phyloP scores from a whole-genome alignment of 331 rosid genomes.

The Arachis monticola region DNA sequence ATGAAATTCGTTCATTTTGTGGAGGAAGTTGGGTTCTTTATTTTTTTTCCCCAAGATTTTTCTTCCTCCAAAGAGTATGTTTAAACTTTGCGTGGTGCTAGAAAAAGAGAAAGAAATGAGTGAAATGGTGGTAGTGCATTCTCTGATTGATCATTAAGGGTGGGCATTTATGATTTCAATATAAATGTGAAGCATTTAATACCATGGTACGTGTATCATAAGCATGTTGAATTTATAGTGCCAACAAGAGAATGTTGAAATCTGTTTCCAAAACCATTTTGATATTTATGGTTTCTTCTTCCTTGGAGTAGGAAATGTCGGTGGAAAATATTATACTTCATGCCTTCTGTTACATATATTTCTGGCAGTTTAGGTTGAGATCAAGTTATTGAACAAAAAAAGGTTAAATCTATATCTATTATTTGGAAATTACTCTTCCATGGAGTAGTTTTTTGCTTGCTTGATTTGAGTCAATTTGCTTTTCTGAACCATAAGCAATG shows the following conservation, averaged over 20 bases:
- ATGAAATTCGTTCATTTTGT: neutral
- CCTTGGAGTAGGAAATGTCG: slow-evolving; percentile 5
- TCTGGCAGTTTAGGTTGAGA: neutral
- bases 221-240: slow-evolving; percentile 25
- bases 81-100: too few species aligned
- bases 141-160: slow-evolving; percentile 10
- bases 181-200: slow-evolving; percentile 25
- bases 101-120: too few species aligned
- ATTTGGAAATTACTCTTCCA: neutral
- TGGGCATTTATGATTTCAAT: slow-evolving; percentile 27
- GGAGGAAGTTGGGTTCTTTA: neutral
- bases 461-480: slow-evolving; percentile 1
- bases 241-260: slow-evolving; percentile 24
- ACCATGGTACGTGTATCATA: neutral
- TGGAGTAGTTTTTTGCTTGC: slow-evolving; percentile 3
- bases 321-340: slow-evolving; percentile 1
- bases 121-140: neutral
- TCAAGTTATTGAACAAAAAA: slow-evolving; percentile 1
- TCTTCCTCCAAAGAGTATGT: too few species aligned
- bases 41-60: neutral
- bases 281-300: slow-evolving; percentile 23
- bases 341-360: neutral
- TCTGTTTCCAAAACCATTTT: neutral
- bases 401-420: neutral
- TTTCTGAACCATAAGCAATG: slow-evolving; percentile 3